Evolutionary conservation across 495 filamentous ascomycete genomes (phyloP), one percentile per base, ranked within the genome.

Genomic region (Stereocaulon alpinum): DNA sequence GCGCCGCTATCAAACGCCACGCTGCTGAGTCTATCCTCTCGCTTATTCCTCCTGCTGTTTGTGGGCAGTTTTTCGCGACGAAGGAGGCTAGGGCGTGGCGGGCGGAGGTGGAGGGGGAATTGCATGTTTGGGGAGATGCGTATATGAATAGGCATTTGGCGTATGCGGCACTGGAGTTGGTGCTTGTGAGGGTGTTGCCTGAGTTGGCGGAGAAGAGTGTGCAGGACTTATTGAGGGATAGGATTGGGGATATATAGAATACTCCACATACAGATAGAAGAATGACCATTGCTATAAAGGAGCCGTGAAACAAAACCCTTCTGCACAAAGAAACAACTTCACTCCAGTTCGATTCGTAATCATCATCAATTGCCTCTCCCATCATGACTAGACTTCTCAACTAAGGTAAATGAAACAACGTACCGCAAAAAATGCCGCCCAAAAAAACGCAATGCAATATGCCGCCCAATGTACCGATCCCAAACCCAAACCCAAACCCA

Each of bases 121-220:
- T 96, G 20, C 85, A 89, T 64, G 73, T 88, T 17, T 87, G 95
- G 66, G 78, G 77, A 3, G 88, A 95, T 69, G 78, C 77, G 12
- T 96, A 95, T 71, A 82, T 87, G 69, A 97, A 96, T 73, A 92
- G 87, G 71, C 91, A 97, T 70, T 71, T 98, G 11, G 70, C 91
- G 45, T 94, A 92, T 63, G 74, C 78, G 24, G 75, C 90, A 42
- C 65, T 96, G 42, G 93, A 97, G 70, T 72, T 88, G 55, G 60
- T 95, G 0, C 73, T 98, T 15, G 82, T 86, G 40, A 80, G 85
- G 64, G 71, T 96, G 37, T 76, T 95, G 54, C 93, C 93, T 30
- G 93, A 98, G 76, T 64, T 97, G 64, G 79, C 81, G 34, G 87
- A 90, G 63, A 83, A 79, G 66, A 83, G 84, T 41, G 80, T 89